Evolutionary conservation across 1,139 yeast genomes (phyloP).

Genomic region (Petasospora fabianii): DNA sequence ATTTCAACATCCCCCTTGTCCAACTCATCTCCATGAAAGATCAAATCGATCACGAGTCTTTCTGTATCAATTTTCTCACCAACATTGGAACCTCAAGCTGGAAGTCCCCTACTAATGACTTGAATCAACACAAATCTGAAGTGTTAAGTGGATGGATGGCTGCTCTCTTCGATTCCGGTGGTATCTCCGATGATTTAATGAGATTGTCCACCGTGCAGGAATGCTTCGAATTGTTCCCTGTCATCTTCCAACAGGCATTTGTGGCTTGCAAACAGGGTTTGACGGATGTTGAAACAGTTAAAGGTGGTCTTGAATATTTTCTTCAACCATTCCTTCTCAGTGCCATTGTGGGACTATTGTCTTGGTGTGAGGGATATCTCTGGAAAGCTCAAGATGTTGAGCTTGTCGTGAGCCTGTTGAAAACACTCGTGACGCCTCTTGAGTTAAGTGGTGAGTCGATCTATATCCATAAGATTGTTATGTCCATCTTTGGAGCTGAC

Average conservation of each 20-base stretch:
- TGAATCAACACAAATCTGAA: slow-evolving; percentile 28
- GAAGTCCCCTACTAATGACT: slow-evolving; percentile 9
- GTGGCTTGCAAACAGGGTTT: slow-evolving; percentile 54
- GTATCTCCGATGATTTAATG: slow-evolving; percentile 79
- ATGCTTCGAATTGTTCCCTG: slow-evolving; percentile 65
- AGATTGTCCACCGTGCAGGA: slow-evolving; percentile 65
- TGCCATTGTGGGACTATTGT: slow-evolving; percentile 41
- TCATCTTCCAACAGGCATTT: slow-evolving; percentile 70
- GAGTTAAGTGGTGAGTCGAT: slow-evolving; percentile 37
- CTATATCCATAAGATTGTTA: slow-evolving; percentile 33
- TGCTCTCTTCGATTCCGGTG: slow-evolving; percentile 81
- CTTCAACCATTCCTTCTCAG: slow-evolving; percentile 55
- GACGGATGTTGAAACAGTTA: slow-evolving; percentile 46
- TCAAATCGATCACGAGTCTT: slow-evolving; percentile 19
- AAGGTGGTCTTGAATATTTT: slow-evolving; percentile 63
- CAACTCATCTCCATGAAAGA: slow-evolving; percentile 24
- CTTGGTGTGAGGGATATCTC: slow-evolving; percentile 35
- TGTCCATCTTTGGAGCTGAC: slow-evolving; percentile 30
- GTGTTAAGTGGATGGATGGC: slow-evolving; percentile 73
- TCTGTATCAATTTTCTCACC: slow-evolving; percentile 24
- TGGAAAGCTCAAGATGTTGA: slow-evolving; percentile 34
- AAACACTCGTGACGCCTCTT: slow-evolving; percentile 31
- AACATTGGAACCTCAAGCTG: slow-evolving; percentile 24
- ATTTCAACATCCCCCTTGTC: slow-evolving; percentile 40
- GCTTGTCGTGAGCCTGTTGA: slow-evolving; percentile 31